A percentile compares a stretch with the other conserved stretches of the same genome.
These are phyloP conservation scores for Cladophialophora chaetospira DNA, from an alignment of 2,329 filamentous ascomycete genomes.

Conservation along the genomic window DNA sequence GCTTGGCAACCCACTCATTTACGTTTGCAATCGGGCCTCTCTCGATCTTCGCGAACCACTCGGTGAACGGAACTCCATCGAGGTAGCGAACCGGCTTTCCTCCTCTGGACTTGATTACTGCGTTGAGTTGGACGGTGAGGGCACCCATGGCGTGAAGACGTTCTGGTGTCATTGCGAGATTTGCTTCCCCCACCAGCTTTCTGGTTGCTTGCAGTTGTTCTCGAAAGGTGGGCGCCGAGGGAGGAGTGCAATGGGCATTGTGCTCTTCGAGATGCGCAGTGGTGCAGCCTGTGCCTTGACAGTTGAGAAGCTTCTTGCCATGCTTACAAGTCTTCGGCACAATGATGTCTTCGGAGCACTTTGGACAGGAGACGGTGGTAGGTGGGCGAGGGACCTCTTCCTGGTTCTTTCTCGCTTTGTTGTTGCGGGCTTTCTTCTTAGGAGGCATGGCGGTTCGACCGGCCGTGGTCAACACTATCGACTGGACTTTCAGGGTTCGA, in stretches of 20 bases:
- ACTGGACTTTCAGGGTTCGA: no score
- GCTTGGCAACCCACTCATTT: neutral
- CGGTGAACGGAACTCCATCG: constrained; percentile 7
- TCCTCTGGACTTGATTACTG: neutral
- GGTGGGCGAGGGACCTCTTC: neutral
- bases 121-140: neutral
- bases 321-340: constrained; percentile 18
- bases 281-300: constrained; percentile 17
- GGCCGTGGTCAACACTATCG: neutral
- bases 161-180: neutral
- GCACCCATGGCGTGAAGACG: neutral
- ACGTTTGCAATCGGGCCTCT: neutral
- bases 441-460: neutral
- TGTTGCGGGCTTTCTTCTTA: constrained; percentile 5
- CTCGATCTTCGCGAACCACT: constrained; percentile 3
- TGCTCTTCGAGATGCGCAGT: constrained; percentile 18
- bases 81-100: constrained; percentile 15
- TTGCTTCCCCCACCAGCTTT: no score
- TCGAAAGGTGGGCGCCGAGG: no score
- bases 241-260: constrained; percentile 1
- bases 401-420: neutral
- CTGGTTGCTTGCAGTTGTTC: no score
- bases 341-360: constrained; percentile 12
- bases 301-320: constrained; percentile 25
- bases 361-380: constrained; percentile 14